Evolutionary conservation across 106 monocot genomes (phyloP), one percentile per base, ranked within the genome.

Genomic region (Platanthera guangdongensis): DNA sequence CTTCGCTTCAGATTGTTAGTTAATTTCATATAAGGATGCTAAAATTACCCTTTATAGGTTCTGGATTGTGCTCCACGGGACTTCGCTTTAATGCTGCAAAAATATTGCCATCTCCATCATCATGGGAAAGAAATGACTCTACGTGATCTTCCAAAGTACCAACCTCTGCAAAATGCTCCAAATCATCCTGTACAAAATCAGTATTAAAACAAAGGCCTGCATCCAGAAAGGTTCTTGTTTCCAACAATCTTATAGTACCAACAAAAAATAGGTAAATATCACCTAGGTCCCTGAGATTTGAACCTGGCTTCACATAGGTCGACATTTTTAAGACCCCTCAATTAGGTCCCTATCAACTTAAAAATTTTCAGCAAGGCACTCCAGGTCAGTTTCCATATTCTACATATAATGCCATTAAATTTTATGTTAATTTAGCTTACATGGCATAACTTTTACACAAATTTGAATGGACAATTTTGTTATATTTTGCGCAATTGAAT

Each of bases 71-170:
- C 68, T 95, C 95, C 8, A 83, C 84, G 55, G 90, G 80, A 74
- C 84, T 88, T 84, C 84, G 83, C 75, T 93, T 94, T 59, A 93
- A 65, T 78, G 90, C 83, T 81, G 86, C 90, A 84, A 96, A 96
- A 46, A 96, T 96, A 70, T 96, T 81, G 74, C 51, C 84, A 82
- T 96, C 95, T 82, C 86, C 88, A 81, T 87, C 95, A 77, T 91
- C 95, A 78, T 90, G 85, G 9, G 95, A 93, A 30, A 96, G 82
- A 82, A 96, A 96, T 7, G 95, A 96, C 63, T 96, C 95, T 64
- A 96, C 95, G 87, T 96, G 90, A 74, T 93, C 95, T 79, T 93
- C 93, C 75, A 96, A 87, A 71, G 88, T 87, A 83, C 85, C 95
- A 80, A 92, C 92, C 84, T 96, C 93, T 5, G 75, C 88, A 91